Evolutionary conservation across 257 asterid genomes (phyloP), one percentile per base, ranked within the genome.

Genomic region (Hygrophila difformis): DNA sequence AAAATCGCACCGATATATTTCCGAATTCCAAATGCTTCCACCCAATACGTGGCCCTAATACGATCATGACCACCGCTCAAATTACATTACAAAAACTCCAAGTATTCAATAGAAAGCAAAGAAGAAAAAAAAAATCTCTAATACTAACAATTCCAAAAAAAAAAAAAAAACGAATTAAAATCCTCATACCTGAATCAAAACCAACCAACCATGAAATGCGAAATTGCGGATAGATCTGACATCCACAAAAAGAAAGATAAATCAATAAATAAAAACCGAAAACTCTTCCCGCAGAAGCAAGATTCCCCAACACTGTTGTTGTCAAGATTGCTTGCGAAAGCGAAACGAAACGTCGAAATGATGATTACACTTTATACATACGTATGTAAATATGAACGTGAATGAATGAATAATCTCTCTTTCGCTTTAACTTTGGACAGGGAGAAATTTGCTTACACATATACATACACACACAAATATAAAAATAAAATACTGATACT

Each of bases 191-290:
- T 51, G 61, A 47, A 68, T 59, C 68, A 24, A 47, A 67, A 59
- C 28, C 66, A 41, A 65, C 38, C 17, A 56, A 43, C 39, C 69
- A 63, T 50, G 47, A 53, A 69, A 69, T n/a, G n/a, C n/a, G n/a
- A n/a, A n/a, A n/a, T n/a, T 66, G 74, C 31, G 51, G 44, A 49
- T 63, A 66, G 81, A 73, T 73, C 74, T 62, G 71, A 52, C 49
- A 38, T 12, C 41, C 5, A 11, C 11, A 17, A 39, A 39, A 15
- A 16, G 5, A 33, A 12, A 34, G 29, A 48, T 38, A 61, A 55
- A 24, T n/a, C n/a, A n/a, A n/a, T n/a, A n/a, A n/a, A n/a, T n/a
- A n/a, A n/a, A n/a, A n/a, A n/a, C n/a, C n/a, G 47, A 39, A 20
- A 48, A 19, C 6, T 15, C 11, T 9, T 18, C 11, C 41, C 31